Percentiles rank a stretch among this genome's conserved stretches.
These are phyloP conservation scores for Podila horticola DNA, from an alignment of 192 early-diverging fungal genomes.

Conservation along the genomic window DNA sequence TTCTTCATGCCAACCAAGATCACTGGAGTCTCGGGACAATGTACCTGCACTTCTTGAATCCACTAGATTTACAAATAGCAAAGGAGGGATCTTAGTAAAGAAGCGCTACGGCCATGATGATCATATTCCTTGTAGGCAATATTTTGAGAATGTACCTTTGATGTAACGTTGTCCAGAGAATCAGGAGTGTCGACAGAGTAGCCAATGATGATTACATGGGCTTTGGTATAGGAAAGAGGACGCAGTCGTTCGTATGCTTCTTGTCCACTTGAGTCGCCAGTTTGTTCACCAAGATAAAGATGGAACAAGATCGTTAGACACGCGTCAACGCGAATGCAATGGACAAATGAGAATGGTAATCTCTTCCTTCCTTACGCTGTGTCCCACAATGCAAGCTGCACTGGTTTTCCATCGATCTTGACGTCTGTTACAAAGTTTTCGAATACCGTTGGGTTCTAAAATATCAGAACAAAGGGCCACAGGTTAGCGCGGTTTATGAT, in stretches of 20 bases:
- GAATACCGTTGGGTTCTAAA: constrained; percentile 93
- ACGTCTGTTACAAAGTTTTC: constrained; percentile 95
- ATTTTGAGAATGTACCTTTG: constrained; percentile 55
- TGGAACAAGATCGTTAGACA: background rate
- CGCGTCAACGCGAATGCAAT: background rate
- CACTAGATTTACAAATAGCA: constrained; percentile 61
- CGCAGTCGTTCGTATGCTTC: constrained; percentile 85
- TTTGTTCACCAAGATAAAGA: background rate
- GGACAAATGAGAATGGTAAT: background rate
- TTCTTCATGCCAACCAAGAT: constrained; percentile 91
- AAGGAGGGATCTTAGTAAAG: background rate
- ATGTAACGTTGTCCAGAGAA: constrained; percentile 85
- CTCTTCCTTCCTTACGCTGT: constrained; percentile 70
- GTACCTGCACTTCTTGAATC: constrained; percentile 87
- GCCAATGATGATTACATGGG: constrained; percentile 93
- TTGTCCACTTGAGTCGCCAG: constrained; percentile 53
- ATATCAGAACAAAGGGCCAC: background rate
- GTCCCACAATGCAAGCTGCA: constrained; percentile 96
- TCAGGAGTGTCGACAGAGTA: constrained; percentile 88
- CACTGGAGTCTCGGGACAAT: constrained; percentile 86
- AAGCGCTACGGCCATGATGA: background rate
- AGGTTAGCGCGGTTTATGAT: too few relatives aligned
- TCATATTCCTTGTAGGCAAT: background rate
- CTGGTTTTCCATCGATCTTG: constrained; percentile 83
- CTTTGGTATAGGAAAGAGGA: constrained; percentile 92